phyloP scores from a whole-genome alignment of 2,329 filamentous ascomycete genomes.

The Pseudogymnoascus verrucosus region DNA sequence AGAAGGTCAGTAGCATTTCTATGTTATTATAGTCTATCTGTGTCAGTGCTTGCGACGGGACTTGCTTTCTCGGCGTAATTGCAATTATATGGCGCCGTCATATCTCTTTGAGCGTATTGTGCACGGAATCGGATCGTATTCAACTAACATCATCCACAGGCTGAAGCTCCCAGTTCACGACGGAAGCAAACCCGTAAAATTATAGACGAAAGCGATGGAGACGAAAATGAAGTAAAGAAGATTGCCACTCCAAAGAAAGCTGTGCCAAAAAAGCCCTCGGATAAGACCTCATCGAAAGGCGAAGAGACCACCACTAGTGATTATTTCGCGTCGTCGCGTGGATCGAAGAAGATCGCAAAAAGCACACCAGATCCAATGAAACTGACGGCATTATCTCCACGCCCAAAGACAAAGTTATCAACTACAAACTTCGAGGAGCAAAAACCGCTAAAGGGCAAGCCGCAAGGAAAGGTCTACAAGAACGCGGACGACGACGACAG shows the following conservation, averaged over 20 bases:
- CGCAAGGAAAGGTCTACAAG: conserved; percentile 17
- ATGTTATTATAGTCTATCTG: not conserved
- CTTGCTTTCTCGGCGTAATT: not conserved
- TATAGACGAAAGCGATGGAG: conserved; percentile 74
- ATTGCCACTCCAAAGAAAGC: conserved; percentile 48
- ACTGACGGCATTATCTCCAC: not conserved
- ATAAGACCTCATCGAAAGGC: conserved; percentile 25
- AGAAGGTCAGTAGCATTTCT: conserved; percentile 20
- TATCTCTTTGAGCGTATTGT: not conserved
- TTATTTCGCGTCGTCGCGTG: conserved; percentile 29
- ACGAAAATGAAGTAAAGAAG: conserved; percentile 45
- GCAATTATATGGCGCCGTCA: not conserved
- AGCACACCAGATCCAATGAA: not conserved
- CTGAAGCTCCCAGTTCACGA: conserved; percentile 5
- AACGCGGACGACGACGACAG: conserved; percentile 40
- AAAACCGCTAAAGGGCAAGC: conserved; percentile 7
- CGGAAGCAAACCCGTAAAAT: conserved; percentile 51
- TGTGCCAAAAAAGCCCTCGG: conserved; percentile 46
- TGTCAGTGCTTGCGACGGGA: not conserved
- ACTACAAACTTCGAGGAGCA: not conserved
- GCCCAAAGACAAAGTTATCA: not conserved
- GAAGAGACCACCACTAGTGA: conserved; percentile 28
- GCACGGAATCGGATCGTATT: not conserved
- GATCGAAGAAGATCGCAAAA: not conserved
- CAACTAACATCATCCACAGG: conserved; percentile 6